Evolutionary conservation across 1,284 basidiomycete species (phyloP), one percentile per base, ranked within the genome.

Genomic region (Coriolopsis trogii): DNA sequence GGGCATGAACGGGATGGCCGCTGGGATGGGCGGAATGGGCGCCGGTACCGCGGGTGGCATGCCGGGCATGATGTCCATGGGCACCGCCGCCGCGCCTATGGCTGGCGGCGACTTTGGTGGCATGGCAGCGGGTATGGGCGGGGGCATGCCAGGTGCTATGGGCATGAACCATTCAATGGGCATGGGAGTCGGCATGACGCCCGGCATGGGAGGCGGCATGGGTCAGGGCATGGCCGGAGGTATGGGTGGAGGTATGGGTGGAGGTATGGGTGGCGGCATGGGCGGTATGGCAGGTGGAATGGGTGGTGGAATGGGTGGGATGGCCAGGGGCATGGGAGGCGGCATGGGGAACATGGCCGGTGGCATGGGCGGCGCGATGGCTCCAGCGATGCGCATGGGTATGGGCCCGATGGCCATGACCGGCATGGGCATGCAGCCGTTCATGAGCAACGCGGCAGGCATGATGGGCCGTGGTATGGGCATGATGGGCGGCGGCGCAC

Each of bases 81-180:
- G n/a, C n/a, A n/a, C n/a, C n/a, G n/a, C n/a, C n/a, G n/a, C n/a
- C n/a, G n/a, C n/a, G n/a, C n/a, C n/a, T n/a, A n/a, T n/a, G n/a
- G n/a, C n/a, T n/a, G n/a, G n/a, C n/a, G 42, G 41, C 16, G 55
- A 52, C 41, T 53, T 60, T 52, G 57, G 53, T 46, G 48, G 42
- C 10, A 59, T 59, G 54, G 55, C 54, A 26, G 53, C 62, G 4
- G 61, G 63, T 4, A 69, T 71, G 65, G 65, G 62, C 26, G 44
- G 16, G 0, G 53, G 62, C 51, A 71, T 73, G 73, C 68, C 67
- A 55, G 69, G 70, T 60, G 64, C 67, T 42, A 69, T 74, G 71
- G 60, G 47, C 10, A 55, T 55, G 53, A 49, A 49, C n/a, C 34
- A 34, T 28, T 38, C 61, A 2, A 51, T 51, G 49, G 36, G 18